phyloP scores from a whole-genome alignment of 805 yeast species.

The Candida nemodendra region DNA sequence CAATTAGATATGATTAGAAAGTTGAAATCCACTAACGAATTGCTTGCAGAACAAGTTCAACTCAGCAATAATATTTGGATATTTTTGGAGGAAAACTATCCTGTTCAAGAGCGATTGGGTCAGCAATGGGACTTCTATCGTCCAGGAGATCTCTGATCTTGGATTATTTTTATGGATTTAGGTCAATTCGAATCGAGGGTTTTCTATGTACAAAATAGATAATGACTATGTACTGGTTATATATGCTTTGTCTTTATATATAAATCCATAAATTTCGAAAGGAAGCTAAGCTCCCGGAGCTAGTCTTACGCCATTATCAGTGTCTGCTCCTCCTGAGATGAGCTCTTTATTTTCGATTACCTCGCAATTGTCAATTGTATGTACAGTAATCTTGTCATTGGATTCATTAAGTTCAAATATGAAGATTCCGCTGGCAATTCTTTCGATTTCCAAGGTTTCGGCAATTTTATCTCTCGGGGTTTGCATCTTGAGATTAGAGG shows the following conservation, averaged over 20 bases:
- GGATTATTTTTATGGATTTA: too few relatives aligned
- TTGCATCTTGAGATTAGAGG: not conserved
- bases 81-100: too few relatives aligned
- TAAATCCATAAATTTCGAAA: not conserved
- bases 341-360: conserved; percentile 45
- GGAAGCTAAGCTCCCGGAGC: conserved; percentile 19
- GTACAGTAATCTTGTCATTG: conserved; percentile 57
- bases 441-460: conserved; percentile 27
- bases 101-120: too few relatives aligned
- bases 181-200: too few relatives aligned
- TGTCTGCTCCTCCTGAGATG: conserved; percentile 3
- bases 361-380: conserved; percentile 66
- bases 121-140: too few relatives aligned
- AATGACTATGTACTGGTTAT: not conserved
- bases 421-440: conserved; percentile 54
- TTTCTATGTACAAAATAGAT: not conserved
- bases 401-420: conserved; percentile 60
- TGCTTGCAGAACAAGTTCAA: conserved; percentile 2
- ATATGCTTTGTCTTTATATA: not conserved
- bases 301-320: conserved; percentile 16
- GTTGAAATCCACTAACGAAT: conserved; percentile 3
- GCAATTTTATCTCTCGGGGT: conserved; percentile 5
- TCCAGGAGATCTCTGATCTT: too few relatives aligned
- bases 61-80: not conserved
- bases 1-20: conserved; percentile 9